Conservation (phyloP, 106 monocot genomes). For the Phalaenopsis aphrodite region DNA sequence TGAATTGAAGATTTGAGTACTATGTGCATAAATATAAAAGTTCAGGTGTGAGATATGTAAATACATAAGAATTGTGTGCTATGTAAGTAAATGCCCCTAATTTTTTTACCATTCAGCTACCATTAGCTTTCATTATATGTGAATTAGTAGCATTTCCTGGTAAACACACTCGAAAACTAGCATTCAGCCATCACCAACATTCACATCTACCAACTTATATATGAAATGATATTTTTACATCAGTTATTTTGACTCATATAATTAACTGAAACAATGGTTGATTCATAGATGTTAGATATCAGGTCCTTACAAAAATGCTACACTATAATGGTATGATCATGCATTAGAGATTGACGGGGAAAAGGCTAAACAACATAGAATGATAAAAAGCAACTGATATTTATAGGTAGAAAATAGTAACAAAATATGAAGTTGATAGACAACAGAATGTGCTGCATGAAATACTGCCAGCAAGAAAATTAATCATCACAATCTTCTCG, state of each 20-base stretch:
- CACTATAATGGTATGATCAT: no score
- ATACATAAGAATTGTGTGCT: no score
- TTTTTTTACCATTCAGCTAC: no score
- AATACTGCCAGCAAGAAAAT: no score
- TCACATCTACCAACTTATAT: neutral
- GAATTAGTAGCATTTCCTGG: neutral
- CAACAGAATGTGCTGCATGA: no score
- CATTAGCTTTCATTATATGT: neutral
- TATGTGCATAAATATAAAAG: no score
- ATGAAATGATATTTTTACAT: neutral
- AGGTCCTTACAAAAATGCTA: neutral
- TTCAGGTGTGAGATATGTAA: no score
- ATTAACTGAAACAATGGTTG: neutral
- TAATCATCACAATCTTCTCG: no score
- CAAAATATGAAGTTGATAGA: no score
- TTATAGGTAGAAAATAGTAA: no score
- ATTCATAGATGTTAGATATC: neutral
- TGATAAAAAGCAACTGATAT: neutral
- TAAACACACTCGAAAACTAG: neutral
- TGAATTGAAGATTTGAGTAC: no score
- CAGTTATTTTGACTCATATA: neutral
- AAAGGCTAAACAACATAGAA: neutral
- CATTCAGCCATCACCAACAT: neutral
- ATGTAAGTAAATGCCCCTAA: no score
- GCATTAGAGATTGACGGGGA: neutral